These are phyloP conservation scores for Fusarium abutilonis DNA, from an alignment of 2,329 filamentous ascomycete species.

Conservation along the genomic window DNA sequence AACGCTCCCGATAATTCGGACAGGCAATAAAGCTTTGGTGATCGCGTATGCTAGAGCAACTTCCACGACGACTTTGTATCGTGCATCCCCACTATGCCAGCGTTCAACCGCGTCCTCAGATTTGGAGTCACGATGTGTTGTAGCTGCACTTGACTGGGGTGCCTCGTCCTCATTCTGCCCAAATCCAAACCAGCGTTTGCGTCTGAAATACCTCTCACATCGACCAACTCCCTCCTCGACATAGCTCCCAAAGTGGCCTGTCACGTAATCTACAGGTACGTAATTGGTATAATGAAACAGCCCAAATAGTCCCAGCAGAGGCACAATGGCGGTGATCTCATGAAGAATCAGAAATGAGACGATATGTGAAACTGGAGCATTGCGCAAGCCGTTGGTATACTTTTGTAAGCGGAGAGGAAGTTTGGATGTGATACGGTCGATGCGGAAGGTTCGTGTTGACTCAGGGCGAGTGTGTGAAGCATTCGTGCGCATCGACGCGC, in stretches of 20 bases:
- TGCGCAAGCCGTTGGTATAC: conserved; percentile 75
- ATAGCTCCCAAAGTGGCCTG: conserved; percentile 60
- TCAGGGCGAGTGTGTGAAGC: conserved; percentile 29
- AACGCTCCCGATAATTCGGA: conserved; percentile 79
- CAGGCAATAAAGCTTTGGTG: conserved; percentile 84
- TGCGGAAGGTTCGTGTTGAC: conserved; percentile 51
- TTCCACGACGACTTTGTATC: conserved; percentile 68
- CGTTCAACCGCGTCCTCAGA: conserved; percentile 48
- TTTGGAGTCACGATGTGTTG: conserved; percentile 20
- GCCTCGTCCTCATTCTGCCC: conserved; percentile 47
- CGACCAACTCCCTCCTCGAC: conserved; percentile 72
- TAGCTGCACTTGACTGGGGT: background rate
- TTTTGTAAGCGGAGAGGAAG: conserved; percentile 74
- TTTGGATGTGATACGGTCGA: conserved; percentile 59
- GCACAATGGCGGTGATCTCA: conserved; percentile 87
- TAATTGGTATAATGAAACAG: conserved; percentile 83
- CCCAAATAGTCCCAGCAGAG: conserved; percentile 77
- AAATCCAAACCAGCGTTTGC: conserved; percentile 84
- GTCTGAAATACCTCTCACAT: conserved; percentile 80
- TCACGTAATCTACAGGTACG: conserved; percentile 69
- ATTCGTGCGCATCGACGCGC: conserved; percentile 12
- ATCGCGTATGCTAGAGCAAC: conserved; percentile 91
- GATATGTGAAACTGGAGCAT: conserved; percentile 83
- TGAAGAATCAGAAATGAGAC: conserved; percentile 89
- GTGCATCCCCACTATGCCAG: conserved; percentile 54